Evolutionary conservation across 441 rosid genomes (phyloP).

Genomic region (Pelargonium australe): DNA sequence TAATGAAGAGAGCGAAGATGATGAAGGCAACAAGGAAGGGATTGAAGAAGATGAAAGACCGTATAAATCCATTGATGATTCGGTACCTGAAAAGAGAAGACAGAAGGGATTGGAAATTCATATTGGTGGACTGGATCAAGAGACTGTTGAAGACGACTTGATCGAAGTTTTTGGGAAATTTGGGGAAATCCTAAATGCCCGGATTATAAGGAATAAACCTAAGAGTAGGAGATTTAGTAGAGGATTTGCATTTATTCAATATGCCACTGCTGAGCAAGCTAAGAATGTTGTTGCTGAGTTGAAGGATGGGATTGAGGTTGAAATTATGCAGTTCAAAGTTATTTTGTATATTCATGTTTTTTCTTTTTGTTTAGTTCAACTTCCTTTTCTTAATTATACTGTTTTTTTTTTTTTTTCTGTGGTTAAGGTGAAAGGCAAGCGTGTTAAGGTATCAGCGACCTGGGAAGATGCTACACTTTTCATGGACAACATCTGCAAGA

Average conservation of each 20-base stretch:
- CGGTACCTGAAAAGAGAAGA: conserved; percentile 7
- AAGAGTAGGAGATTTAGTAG: conserved; percentile 3
- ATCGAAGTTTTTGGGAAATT: conserved; percentile 19
- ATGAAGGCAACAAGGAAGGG: neutral
- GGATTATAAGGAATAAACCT: conserved; percentile 13
- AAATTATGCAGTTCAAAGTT: conserved; percentile 1
- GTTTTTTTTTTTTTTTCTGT: neutral
- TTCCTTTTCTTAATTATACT: neutral
- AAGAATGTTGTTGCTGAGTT: conserved; percentile 15
- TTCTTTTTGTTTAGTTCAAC: neutral
- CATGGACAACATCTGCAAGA: conserved; percentile 20
- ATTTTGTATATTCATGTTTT: neutral
- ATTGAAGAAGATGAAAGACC: conserved; percentile 8
- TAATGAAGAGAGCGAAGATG: conserved; percentile 10
- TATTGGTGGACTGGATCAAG: conserved; percentile 21
- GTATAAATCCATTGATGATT: neutral
- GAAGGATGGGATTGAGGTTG: conserved; percentile 23
- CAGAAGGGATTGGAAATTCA: conserved; percentile 16
- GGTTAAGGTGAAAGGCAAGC: conserved; percentile 21
- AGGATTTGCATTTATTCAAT: conserved; percentile 21
- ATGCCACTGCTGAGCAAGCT: conserved; percentile 20
- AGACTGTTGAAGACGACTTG: conserved; percentile 21
- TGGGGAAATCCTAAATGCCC: conserved; percentile 20
- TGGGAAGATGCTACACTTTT: conserved; percentile 11
- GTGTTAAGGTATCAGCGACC: conserved; percentile 17